These are phyloP conservation scores for Tetradesmus obliquus DNA, from an alignment of 139 green algal genomes.

Conservation along the genomic window DNA sequence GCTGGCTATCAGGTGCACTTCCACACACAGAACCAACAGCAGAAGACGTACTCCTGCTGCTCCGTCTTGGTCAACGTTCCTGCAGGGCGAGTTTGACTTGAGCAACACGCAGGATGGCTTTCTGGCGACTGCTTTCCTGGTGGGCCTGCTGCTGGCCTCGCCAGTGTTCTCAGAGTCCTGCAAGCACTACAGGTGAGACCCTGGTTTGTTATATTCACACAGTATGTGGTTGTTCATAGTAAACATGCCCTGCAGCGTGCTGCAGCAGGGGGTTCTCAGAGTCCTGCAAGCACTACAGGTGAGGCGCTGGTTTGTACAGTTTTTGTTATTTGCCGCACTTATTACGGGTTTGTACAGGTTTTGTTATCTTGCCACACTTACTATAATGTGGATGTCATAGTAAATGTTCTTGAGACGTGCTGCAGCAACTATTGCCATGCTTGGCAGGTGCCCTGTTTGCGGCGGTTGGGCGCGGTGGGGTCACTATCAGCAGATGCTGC, in stretches of 20 bases:
- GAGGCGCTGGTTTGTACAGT: too few species aligned
- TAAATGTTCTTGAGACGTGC: too few species aligned
- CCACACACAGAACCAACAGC: background rate
- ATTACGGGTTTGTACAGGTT: too few species aligned
- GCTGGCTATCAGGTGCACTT: too few species aligned
- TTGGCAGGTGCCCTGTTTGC: too few species aligned
- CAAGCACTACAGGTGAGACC: slow-evolving; percentile 50
- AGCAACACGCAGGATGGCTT: slow-evolving; percentile 92
- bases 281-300: slow-evolving; percentile 60
- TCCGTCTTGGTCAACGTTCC: background rate
- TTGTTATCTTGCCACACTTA: too few species aligned
- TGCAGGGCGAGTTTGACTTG: slow-evolving; percentile 86
- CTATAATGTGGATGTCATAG: too few species aligned
- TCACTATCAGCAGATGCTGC: too few species aligned
- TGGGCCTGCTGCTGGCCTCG: slow-evolving; percentile 91
- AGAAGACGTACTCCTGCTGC: background rate
- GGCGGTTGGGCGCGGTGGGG: too few species aligned
- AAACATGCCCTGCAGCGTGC: too few species aligned
- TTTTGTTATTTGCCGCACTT: too few species aligned
- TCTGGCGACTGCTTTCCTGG: slow-evolving; percentile 92
- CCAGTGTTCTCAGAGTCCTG: slow-evolving; percentile 91
- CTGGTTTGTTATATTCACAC: background rate
- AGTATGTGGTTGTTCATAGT: background rate
- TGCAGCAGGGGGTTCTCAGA: slow-evolving; percentile 78
- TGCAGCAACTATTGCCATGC: too few species aligned